These are phyloP conservation scores for Trypanosoma melophagium DNA, from an alignment of 208 protist species.

Conservation along the genomic window DNA sequence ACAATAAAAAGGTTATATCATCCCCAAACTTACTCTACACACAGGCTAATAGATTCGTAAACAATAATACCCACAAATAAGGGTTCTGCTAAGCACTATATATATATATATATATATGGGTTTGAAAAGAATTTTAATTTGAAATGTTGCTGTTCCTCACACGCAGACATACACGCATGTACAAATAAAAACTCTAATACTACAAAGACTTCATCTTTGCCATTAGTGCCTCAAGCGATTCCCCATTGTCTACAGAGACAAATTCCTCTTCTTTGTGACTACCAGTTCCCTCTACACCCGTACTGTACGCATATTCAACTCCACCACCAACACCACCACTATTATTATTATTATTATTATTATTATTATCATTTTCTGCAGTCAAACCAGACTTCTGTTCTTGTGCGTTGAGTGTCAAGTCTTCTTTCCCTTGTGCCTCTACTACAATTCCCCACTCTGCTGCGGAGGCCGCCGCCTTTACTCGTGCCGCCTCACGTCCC, in stretches of 20 bases:
- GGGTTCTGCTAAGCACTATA: too few species aligned
- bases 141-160: too few species aligned
- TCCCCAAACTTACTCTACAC: too few species aligned
- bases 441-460: constrained; percentile 85
- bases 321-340: constrained; percentile 22
- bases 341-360: constrained; percentile 6
- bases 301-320: constrained; percentile 47
- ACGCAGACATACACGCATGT: too few species aligned
- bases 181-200: constrained; percentile 3
- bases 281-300: neutral
- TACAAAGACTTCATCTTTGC: constrained; percentile 66
- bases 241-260: constrained; percentile 12
- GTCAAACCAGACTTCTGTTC: neutral
- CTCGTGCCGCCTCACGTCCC: constrained; percentile 38
- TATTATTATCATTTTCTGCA: constrained; percentile 16
- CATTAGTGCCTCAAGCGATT: constrained; percentile 65
- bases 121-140: too few species aligned
- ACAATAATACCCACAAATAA: neutral
- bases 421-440: constrained; percentile 33
- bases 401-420: constrained; percentile 11
- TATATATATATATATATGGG: too few species aligned
- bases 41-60: too few species aligned
- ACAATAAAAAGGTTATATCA: too few species aligned
- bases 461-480: constrained; percentile 49
- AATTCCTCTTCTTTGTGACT: constrained; percentile 29